A percentile compares a stretch with the other conserved stretches of the same genome.
Evolutionary conservation across 1,284 basidiomycete species (phyloP).

Genomic region (Moesziomyces sp.): DNA sequence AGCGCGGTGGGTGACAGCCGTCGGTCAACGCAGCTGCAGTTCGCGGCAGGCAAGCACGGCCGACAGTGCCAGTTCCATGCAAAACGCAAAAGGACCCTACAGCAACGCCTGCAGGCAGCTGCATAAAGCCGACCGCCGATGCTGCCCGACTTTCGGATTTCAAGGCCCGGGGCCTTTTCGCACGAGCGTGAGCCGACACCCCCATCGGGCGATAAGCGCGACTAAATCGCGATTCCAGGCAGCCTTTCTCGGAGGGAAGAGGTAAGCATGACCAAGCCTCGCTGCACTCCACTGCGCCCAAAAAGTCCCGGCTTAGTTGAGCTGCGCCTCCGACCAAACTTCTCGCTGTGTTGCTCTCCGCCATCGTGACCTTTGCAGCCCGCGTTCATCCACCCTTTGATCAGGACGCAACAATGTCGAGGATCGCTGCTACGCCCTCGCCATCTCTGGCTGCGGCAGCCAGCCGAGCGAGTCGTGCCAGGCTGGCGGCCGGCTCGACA

Average conservation of each 20-base stretch:
- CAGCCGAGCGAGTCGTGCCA: background rate
- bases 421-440: conserved; percentile 14
- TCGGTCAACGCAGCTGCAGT: no score
- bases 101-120: conserved; percentile 17
- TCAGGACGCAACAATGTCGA: conserved; percentile 10
- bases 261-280: conserved; percentile 22
- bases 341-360: conserved; percentile 4
- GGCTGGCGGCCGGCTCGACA: background rate
- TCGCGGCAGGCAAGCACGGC: no score
- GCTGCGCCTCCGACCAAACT: background rate
- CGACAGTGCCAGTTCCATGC: conserved; percentile 5
- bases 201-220: no score
- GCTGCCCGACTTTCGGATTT: conserved; percentile 19
- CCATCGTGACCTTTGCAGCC: no score
- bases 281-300: conserved; percentile 14
- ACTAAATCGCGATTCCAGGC: no score
- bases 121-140: conserved; percentile 31
- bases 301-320: conserved; percentile 15
- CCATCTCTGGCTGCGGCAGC: conserved; percentile 8
- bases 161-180: conserved; percentile 1
- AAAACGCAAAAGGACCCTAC: conserved; percentile 21
- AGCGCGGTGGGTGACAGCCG: background rate
- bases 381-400: no score
- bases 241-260: background rate
- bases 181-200: no score